These are phyloP conservation scores for Melanomma pulvis-pyrius DNA, from an alignment of 495 filamentous ascomycete species.

Conservation along the genomic window DNA sequence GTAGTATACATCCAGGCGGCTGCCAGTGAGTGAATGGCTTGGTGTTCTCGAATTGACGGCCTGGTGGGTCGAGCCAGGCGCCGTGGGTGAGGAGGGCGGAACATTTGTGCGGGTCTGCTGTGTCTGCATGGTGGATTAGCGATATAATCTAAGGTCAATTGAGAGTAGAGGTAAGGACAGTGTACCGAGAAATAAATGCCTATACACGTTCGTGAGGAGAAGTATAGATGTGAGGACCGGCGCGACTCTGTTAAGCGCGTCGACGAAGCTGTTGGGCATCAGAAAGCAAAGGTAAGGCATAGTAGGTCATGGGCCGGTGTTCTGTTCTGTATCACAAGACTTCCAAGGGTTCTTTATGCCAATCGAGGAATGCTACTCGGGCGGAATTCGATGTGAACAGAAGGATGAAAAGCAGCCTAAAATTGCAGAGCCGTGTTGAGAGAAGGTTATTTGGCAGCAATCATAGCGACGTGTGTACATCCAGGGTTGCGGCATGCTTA, in stretches of 20 bases:
- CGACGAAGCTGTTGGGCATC: neutral
- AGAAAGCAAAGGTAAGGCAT: neutral
- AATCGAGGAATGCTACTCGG: no score
- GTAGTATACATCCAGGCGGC: slow-evolving; percentile 61
- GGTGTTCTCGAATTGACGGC: slow-evolving; percentile 1
- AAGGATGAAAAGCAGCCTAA: no score
- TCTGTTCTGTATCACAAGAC: neutral
- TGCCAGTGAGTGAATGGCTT: slow-evolving; percentile 56
- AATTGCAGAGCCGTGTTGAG: neutral
- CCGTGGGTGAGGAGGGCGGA: slow-evolving; percentile 56
- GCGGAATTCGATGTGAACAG: no score
- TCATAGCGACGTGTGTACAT: neutral
- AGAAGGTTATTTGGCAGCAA: neutral
- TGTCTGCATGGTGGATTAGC: slow-evolving; percentile 43
- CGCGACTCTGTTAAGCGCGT: neutral
- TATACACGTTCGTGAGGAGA: slow-evolving; percentile 1
- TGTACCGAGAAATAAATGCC: slow-evolving; percentile 2
- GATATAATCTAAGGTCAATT: neutral
- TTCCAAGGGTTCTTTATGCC: neutral
- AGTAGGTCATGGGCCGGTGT: neutral
- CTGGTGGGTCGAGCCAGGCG: slow-evolving; percentile 54
- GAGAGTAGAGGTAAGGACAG: neutral
- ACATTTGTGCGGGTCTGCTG: slow-evolving; percentile 59
- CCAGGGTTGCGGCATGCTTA: neutral
- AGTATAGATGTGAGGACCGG: neutral